Evolutionary conservation across 2,329 filamentous ascomycete species (phyloP), one percentile per base, ranked within the genome.

Genomic region (Fusarium sublunatum): DNA sequence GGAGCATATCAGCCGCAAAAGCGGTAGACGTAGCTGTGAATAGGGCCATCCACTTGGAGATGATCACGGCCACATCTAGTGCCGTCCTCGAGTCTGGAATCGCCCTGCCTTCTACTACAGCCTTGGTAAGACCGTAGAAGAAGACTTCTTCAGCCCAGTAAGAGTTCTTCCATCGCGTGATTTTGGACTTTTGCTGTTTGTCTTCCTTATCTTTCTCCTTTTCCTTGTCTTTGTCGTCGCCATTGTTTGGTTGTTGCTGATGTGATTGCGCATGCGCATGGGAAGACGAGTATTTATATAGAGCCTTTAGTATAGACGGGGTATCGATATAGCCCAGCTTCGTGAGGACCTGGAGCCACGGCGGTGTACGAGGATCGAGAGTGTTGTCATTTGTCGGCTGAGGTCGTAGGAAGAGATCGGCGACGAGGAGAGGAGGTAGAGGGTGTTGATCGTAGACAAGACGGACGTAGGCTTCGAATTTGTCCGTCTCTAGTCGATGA

Each of bases 61-160:
- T 79, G 39, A 82, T 73, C 49, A 76, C 75, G 24, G 82, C 79
- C 34, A 87, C 73, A 19, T 82, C 77, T 8, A 87, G 66, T 0
- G 82, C 84, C n/a, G 83, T 80, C 26, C 79, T 73, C 13, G 75
- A 70, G 24, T 77, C 78, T 53, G 73, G 76, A 43, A 87, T 83
- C 2, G 79, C 81, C 1, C 72, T 75, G 0, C 82, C 84, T 43
- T 84, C 79, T 2, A 82, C 90, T 46, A 98, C 93, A 0, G 89
- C 91, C 77, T 96, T 97, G 3, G 92, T 92, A 46, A 99, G 92
- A 4, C 93, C 88, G 75, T 97, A 96, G 72, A 97, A 90, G 77
- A 98, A 91, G 46, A 95, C 89, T 78, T 97, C 97, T 74, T 99
- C 95, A 0, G 90, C 75, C 58, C 79, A 79, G 62, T 85, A 87